Evolutionary conservation across 169 alveolate species (phyloP).

Genomic region (Hepatocystis sp.): DNA sequence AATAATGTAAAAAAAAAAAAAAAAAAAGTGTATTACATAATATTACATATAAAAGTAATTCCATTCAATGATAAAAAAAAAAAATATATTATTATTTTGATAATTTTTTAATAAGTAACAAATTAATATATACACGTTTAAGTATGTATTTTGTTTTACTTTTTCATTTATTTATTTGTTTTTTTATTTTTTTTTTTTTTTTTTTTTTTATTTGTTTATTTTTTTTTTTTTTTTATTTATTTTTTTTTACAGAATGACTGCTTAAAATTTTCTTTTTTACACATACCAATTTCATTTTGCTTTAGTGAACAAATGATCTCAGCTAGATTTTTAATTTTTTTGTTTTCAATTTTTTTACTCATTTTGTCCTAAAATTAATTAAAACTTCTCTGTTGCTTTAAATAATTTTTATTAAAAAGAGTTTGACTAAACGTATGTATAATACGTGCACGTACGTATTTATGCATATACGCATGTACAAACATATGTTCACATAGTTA

Average conservation of each 20-base stretch:
- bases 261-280: no score
- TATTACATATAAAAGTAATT: no score
- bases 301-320: slow-evolving; percentile 42
- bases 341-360: slow-evolving; percentile 49
- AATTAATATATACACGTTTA: neutral
- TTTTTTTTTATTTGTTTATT: slow-evolving; percentile 1
- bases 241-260: no score
- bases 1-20: no score
- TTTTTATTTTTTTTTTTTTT: slow-evolving; percentile 1
- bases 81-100: no score
- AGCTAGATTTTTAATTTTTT: slow-evolving; percentile 46
- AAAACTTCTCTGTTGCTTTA: slow-evolving; percentile 6
- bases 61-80: no score
- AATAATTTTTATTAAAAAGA: slow-evolving; percentile 2
- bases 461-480: neutral
- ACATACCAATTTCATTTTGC: slow-evolving; percentile 74
- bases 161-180: no score
- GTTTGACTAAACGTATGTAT: no score
- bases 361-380: slow-evolving; percentile 8
- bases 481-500: neutral
- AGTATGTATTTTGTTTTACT: no score
- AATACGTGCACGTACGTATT: neutral
- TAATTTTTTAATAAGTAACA: slow-evolving; percentile 5
- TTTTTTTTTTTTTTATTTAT: neutral
- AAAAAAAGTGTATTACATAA: no score